phyloP scores from a whole-genome alignment of 2,329 filamentous ascomycete species.

The Fusarium bulbicola region DNA sequence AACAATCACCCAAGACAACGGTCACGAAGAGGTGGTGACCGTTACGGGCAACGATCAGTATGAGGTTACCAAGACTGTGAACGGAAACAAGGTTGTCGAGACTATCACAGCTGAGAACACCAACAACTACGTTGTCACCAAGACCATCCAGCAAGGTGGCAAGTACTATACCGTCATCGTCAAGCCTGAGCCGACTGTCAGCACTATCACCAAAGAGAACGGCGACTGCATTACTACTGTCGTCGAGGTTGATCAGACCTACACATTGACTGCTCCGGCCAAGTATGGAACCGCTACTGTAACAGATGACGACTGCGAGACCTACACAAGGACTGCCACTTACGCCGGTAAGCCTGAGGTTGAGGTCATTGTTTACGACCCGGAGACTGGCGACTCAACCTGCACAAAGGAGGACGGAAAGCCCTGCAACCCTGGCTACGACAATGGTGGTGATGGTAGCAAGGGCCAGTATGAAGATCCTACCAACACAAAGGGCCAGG shows the following conservation, averaged over 20 bases:
- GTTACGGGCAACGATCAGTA: conserved; percentile 1
- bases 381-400: conserved; percentile 42
- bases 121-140: conserved; percentile 29
- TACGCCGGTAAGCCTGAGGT: conserved; percentile 40
- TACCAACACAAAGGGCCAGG: conserved; percentile 17
- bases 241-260: conserved; percentile 20
- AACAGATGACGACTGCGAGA: conserved; percentile 30
- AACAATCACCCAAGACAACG: conserved; percentile 27
- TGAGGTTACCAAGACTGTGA: conserved; percentile 16
- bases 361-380: conserved; percentile 46
- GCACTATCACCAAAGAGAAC: conserved; percentile 35
- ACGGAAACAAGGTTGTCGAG: conserved; percentile 22
- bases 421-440: conserved; percentile 35
- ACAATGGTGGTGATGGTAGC: conserved; percentile 7
- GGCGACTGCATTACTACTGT: conserved; percentile 27
- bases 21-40: conserved; percentile 24
- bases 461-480: conserved; percentile 18
- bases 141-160: conserved; percentile 37
- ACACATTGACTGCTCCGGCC: conserved; percentile 39
- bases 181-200: conserved; percentile 25
- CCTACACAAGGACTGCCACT: conserved; percentile 28
- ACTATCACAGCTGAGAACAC: conserved; percentile 29
- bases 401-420: conserved; percentile 43
- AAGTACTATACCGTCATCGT: conserved; percentile 36
- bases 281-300: conserved; percentile 39